phyloP scores from a whole-genome alignment of 257 asterid genomes.

The Ligustrum vulgare region DNA sequence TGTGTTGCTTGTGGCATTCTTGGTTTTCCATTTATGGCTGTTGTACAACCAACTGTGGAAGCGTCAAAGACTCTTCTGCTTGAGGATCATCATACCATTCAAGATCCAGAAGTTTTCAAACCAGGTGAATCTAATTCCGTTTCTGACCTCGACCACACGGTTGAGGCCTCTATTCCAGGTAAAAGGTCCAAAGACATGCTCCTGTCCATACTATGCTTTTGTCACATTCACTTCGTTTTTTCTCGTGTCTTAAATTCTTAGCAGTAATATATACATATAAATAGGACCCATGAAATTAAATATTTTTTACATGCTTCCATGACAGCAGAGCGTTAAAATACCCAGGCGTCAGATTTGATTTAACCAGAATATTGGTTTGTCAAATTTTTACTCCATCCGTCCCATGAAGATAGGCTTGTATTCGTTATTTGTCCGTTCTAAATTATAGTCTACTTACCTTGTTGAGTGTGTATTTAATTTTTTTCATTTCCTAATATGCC shows the following conservation, averaged over 20 bases:
- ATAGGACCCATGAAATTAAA: not conserved
- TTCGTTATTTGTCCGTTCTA: no score
- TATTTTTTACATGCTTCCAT: not conserved
- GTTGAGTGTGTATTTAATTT: no score
- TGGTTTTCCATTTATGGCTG: slow-evolving; percentile 96
- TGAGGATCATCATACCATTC: slow-evolving; percentile 29
- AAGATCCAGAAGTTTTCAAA: slow-evolving; percentile 22
- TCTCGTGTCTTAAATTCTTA: not conserved
- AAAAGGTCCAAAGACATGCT: slow-evolving; percentile 20
- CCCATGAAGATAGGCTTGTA: no score
- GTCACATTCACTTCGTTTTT: not conserved
- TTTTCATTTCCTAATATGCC: no score
- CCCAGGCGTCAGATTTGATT: not conserved
- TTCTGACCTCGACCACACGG: slow-evolving; percentile 26
- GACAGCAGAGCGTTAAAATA: slow-evolving; percentile 12
- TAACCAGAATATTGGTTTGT: slow-evolving; percentile 7
- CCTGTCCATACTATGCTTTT: not conserved
- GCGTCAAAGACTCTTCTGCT: slow-evolving; percentile 44
- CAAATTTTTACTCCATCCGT: no score
- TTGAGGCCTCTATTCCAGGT: slow-evolving; percentile 51
- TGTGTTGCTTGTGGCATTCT: slow-evolving; percentile 98
- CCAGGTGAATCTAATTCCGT: slow-evolving; percentile 30
- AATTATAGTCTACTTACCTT: no score
- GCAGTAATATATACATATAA: slow-evolving; percentile 8
- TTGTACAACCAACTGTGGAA: slow-evolving; percentile 75